Conservation (phyloP, 2,329 filamentous ascomycete genomes). For the Talaromyces atroroseus region DNA sequence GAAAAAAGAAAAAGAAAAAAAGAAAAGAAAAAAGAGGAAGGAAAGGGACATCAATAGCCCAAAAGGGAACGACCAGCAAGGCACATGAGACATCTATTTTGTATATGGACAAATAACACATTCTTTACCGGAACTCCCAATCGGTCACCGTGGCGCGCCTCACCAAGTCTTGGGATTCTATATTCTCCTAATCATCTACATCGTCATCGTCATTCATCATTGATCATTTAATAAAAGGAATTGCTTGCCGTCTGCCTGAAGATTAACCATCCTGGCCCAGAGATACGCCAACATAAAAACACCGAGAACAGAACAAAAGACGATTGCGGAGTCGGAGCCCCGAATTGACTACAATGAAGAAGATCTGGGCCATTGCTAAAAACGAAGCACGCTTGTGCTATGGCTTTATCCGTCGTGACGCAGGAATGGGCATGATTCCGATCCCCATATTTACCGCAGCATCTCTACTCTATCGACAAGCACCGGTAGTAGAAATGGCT, state of each 20-base stretch:
- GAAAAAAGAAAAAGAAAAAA: neutral
- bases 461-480: conserved; percentile 12
- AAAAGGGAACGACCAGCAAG: no score
- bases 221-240: neutral
- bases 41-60: no score
- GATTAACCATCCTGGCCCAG: no score
- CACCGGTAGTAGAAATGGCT: neutral
- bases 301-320: neutral
- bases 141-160: no score
- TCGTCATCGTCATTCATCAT: no score
- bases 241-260: neutral
- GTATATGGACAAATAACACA: conserved; percentile 1
- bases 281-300: neutral
- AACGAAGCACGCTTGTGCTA: conserved; percentile 10
- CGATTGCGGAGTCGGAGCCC: neutral
- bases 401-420: conserved; percentile 12
- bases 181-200: no score
- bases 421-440: conserved; percentile 13
- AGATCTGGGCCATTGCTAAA: conserved; percentile 4
- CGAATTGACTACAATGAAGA: conserved; percentile 1
- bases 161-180: no score
- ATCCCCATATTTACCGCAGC: conserved; percentile 10
- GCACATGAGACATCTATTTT: neutral
- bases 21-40: neutral
- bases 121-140: neutral